These are phyloP conservation scores for Exophiala aquamarina DNA, from an alignment of 2,329 filamentous ascomycete genomes.

Conservation along the genomic window DNA sequence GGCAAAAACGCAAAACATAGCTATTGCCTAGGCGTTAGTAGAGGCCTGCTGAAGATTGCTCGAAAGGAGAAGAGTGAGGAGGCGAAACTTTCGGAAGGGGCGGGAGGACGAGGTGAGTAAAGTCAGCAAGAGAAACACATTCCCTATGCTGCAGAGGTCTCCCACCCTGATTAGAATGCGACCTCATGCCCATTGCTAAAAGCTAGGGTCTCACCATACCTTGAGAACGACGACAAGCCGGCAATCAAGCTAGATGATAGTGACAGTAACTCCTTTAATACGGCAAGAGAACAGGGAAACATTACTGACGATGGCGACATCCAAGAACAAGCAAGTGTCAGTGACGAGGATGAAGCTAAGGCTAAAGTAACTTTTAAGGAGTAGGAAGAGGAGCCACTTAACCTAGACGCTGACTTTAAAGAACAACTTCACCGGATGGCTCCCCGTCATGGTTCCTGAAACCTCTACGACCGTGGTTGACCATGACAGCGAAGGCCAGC, in stretches of 20 bases:
- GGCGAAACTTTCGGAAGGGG: slow-evolving; percentile 12
- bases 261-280: slow-evolving; percentile 5
- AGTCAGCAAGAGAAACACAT: neutral
- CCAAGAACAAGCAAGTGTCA: no score
- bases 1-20: slow-evolving; percentile 22
- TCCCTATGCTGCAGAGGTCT: neutral
- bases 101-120: slow-evolving; percentile 1
- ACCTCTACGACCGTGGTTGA: neutral
- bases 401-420: slow-evolving; percentile 20
- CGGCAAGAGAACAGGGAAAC: neutral
- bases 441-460: neutral
- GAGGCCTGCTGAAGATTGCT: slow-evolving; percentile 24
- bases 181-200: neutral
- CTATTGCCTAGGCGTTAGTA: slow-evolving; percentile 28
- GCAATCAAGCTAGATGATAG: neutral
- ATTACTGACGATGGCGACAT: slow-evolving; percentile 17
- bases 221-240: neutral
- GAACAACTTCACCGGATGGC: slow-evolving; percentile 14
- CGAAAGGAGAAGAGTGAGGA: slow-evolving; percentile 26
- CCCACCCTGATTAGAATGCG: neutral
- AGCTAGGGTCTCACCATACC: neutral
- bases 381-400: slow-evolving; percentile 21
- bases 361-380: no score
- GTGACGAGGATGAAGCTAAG: no score
- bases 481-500: slow-evolving; percentile 5